Base-by-base conservation (phyloP, 179 eudicot genomes). In the Corrigiola litoralis region DNA sequence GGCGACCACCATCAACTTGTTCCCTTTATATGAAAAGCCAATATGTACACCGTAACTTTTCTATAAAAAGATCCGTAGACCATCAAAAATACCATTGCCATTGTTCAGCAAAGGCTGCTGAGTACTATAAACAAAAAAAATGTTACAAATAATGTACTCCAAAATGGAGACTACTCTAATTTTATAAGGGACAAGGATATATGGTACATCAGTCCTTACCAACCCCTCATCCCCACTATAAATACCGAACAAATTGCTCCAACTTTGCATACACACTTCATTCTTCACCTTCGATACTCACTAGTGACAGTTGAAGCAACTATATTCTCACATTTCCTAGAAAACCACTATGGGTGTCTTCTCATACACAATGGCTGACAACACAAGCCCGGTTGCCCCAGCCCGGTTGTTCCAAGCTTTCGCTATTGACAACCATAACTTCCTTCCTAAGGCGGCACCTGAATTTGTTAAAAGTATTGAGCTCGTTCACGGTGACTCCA, bases 341-440 rank as follows among this genome's bases (percentile, higher is more conserved):
- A 33, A 33, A 10, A 4, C 5, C 14, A 50, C 24, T 34, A 64
- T 64, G 68, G 68, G 68, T 13, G 58, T 64, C 4, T 64, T 14
- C 23, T 49, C 68, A 64, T 40, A 49, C 24, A 64, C 58, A 64
- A 34, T 64, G 68, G 58, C 34, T 32, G 66, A 61, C 13, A 24
- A 14, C 58, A 64, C 68, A 2, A 64, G 58, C 57, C 2, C 47
- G 0, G 47, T 64, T 4, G 47, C 68, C 34, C 25, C 58, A 34
- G 47, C 58, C 1, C 41, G 68, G 33, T 34, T 64, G 48, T 64
- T 64, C 58, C 32, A 64, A 2, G 68, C 58, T 24, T 64, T 49
- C 13, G 23, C 21, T 24, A 36, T 50, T 25, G 68, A 64, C 42
- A 64, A 33, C 68, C 58, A 37, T 16, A 64, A 64, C 46, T 64